A percentile compares a stretch with the other conserved stretches of the same genome.
Evolutionary conservation across 371 early-diverging fungal genomes (phyloP).

Genomic region (Mucor racemosus): DNA sequence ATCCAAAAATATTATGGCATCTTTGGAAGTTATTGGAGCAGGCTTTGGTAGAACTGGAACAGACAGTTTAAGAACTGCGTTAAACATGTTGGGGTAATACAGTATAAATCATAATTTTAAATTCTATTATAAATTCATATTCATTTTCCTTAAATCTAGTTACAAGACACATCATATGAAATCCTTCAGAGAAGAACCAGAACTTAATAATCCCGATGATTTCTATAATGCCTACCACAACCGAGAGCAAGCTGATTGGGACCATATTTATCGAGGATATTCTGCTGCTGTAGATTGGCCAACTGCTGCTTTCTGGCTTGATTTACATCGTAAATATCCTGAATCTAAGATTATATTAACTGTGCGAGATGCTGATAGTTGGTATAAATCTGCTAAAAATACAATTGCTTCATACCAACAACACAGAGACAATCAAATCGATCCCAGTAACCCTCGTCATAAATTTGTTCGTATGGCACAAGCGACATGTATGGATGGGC

Average conservation of each 20-base stretch:
- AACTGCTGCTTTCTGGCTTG: constrained; percentile 27
- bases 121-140: background rate
- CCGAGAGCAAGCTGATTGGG: constrained; percentile 36
- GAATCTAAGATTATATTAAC: constrained; percentile 46
- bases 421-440: background rate
- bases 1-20: constrained; percentile 18
- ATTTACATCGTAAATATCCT: constrained; percentile 34
- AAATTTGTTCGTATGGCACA: constrained; percentile 7
- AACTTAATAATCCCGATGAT: constrained; percentile 8
- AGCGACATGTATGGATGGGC: constrained; percentile 25
- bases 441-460: background rate
- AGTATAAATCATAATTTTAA: too few species aligned
- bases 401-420: constrained; percentile 15
- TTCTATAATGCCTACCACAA: constrained; percentile 29
- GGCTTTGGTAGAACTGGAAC: constrained; percentile 47
- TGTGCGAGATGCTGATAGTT: constrained; percentile 35
- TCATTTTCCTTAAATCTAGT: background rate
- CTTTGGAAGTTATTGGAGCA: constrained; percentile 42
- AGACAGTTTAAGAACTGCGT: constrained; percentile 34
- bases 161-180: constrained; percentile 31
- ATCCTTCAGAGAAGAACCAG: constrained; percentile 13
- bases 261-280: constrained; percentile 28
- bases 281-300: constrained; percentile 48
- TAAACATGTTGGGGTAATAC: constrained; percentile 41
- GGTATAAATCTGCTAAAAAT: constrained; percentile 39